phyloP scores from a whole-genome alignment of 2,329 filamentous ascomycete species.

The Neofusicoccum kwambonambiense region DNA sequence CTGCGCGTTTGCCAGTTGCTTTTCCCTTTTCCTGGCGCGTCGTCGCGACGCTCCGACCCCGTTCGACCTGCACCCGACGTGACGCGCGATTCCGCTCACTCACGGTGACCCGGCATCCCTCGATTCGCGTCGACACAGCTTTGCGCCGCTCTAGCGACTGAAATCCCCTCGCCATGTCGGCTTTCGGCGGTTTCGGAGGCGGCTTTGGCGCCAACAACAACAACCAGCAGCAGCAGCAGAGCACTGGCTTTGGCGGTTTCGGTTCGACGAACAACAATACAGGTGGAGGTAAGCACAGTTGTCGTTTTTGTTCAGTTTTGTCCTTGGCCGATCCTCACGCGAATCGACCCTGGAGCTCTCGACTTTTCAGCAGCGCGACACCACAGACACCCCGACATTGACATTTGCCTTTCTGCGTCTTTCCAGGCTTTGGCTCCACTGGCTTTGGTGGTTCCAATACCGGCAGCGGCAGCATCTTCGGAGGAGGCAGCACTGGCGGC shows the following conservation, averaged over 20 bases:
- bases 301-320: constrained; percentile 5
- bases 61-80: background rate
- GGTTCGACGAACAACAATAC: constrained; percentile 40
- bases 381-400: constrained; percentile 24
- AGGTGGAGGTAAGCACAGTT: constrained; percentile 16
- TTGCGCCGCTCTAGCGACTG: background rate
- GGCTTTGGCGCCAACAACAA: constrained; percentile 37
- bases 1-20: constrained; percentile 13
- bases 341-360: constrained; percentile 19
- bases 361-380: constrained; percentile 19
- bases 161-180: constrained; percentile 20
- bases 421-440: constrained; percentile 39
- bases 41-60: constrained; percentile 24
- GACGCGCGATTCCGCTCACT: constrained; percentile 6
- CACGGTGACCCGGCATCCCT: background rate
- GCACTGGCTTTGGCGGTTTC: constrained; percentile 42
- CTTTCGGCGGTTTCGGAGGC: constrained; percentile 31
- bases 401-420: constrained; percentile 34
- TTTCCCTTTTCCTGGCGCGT: constrained; percentile 33
- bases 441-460: constrained; percentile 29
- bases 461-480: constrained; percentile 27
- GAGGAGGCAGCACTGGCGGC: constrained; percentile 24
- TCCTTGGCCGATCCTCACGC: constrained; percentile 16
- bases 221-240: constrained; percentile 32
- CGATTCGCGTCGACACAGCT: constrained; percentile 13